Base-by-base conservation (phyloP, 345 rosid genomes). In the Odontarrhena argentea region DNA sequence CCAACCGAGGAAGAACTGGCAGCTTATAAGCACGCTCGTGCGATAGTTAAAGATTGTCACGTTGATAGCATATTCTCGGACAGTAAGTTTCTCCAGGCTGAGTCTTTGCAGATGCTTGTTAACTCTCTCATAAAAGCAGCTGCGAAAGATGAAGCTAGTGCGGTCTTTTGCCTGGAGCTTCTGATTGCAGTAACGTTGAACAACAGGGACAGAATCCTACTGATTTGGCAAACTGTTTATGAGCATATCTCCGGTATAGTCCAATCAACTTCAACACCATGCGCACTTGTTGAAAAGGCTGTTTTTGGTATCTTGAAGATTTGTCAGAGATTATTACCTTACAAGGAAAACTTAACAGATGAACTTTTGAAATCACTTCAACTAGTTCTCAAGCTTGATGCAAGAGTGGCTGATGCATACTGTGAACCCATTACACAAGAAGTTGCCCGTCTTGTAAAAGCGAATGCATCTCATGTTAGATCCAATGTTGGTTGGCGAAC, bases 61-160 rank as follows among this genome's bases (percentile, higher is more conserved):
- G 76, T 88, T 54, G 85, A 84, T 71, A 82, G 79, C 67, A 81
- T 88, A 75, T 88, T 88, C 76, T 63, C 80, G 9, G 96, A 88
- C 72, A 84, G 91, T 75, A 88, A 88, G 68, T 88, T 88, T 75
- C 83, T 85, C 41, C 96, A 82, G 76, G 83, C 89, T 30, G 86
- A 82, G 69, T 86, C 91, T 55, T 75, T 88, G 71, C 74, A 78
- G 50, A 79, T 82, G 62, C 89, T 88, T 58, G 89, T 77, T 26
- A 75, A 65, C 68, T 78, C 87, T 55, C 84, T 88, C 35, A 76
- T 84, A 67, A 68, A 43, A 49, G 85, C 84, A 54, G 76, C 96
- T 4, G 77, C 65, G 58, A 70, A 66, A 65, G 85, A 84, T 75
- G 84, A 86, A 74, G 82, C 67, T 55, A 70, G 79, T 62, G 79